These are phyloP conservation scores for Claviceps arundinis DNA, from an alignment of 2,329 filamentous ascomycete species.

Conservation along the genomic window DNA sequence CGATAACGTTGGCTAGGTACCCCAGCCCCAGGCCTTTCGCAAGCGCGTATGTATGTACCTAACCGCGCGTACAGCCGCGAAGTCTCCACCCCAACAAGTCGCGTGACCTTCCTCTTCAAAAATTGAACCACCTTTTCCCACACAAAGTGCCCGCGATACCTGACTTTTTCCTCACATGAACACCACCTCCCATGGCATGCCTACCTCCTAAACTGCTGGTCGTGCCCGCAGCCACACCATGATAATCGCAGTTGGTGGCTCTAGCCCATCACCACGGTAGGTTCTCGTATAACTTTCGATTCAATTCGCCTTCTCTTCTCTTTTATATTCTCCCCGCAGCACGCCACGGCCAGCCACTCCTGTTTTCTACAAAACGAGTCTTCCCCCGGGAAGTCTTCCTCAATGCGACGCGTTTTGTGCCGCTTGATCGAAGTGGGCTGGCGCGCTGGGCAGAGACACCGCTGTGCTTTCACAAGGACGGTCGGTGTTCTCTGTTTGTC, in stretches of 20 bases:
- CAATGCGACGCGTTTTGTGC: slow-evolving; percentile 22
- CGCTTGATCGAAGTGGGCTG: slow-evolving; percentile 23
- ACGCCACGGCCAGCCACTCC: slow-evolving; percentile 19
- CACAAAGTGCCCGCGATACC: too few relatives aligned
- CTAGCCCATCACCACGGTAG: not conserved
- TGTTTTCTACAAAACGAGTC: slow-evolving; percentile 17
- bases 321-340: slow-evolving; percentile 11
- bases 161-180: too few relatives aligned
- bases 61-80: too few relatives aligned
- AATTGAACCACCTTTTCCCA: too few relatives aligned
- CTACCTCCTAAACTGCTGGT: not conserved
- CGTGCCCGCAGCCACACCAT: not conserved
- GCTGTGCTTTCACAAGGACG: not conserved
- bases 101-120: too few relatives aligned
- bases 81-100: too few relatives aligned
- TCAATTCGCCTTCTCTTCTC: not conserved
- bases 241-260: not conserved
- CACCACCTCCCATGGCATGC: not conserved
- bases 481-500: slow-evolving; percentile 5
- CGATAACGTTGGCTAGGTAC: too few relatives aligned
- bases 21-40: too few relatives aligned
- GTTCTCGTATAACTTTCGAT: not conserved
- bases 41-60: too few relatives aligned
- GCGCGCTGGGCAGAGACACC: slow-evolving; percentile 13
- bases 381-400: slow-evolving; percentile 21